Conservation (phyloP, 805 yeast genomes). For the Teunomyces tritomae region DNA sequence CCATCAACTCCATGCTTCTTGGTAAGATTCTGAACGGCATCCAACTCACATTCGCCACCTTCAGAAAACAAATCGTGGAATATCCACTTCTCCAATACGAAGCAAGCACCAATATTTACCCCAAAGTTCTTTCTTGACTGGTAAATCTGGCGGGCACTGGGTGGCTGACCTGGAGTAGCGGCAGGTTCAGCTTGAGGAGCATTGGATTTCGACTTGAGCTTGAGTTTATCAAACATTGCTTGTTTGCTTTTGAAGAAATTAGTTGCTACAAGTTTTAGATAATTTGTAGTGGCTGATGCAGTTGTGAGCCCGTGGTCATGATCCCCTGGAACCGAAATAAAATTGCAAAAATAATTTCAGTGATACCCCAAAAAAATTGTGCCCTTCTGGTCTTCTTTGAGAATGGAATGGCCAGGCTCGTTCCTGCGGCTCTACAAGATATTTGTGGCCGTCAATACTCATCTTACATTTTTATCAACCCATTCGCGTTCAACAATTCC, state of each 20-base stretch:
- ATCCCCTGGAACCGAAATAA: neutral
- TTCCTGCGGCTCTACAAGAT: slow-evolving; percentile 9
- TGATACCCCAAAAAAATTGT: neutral
- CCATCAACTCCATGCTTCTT: slow-evolving; percentile 50
- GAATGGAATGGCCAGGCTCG: slow-evolving; percentile 5
- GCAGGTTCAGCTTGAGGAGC: slow-evolving; percentile 28
- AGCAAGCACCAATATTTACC: slow-evolving; percentile 80
- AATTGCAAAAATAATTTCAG: neutral
- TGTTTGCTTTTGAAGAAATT: slow-evolving; percentile 4
- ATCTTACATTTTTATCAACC: slow-evolving; percentile 38
- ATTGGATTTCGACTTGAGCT: slow-evolving; percentile 26
- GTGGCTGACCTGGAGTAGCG: slow-evolving; percentile 31
- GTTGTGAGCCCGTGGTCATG: neutral
- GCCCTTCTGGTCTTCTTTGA: neutral
- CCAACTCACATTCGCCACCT: slow-evolving; percentile 65
- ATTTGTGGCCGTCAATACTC: slow-evolving; percentile 34
- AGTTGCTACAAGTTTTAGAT: neutral
- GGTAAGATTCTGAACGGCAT: slow-evolving; percentile 56
- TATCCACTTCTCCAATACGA: slow-evolving; percentile 80
- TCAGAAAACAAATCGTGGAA: slow-evolving; percentile 59
- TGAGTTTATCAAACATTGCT: slow-evolving; percentile 31
- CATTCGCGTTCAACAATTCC: slow-evolving; percentile 35
- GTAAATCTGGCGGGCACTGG: slow-evolving; percentile 48
- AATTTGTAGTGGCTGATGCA: neutral
- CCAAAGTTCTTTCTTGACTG: slow-evolving; percentile 69